A percentile compares a stretch with the other conserved stretches of the same genome.
Evolutionary conservation across 2,329 filamentous ascomycete genomes (phyloP).

Genomic region (Drechslerella dactyloides): DNA sequence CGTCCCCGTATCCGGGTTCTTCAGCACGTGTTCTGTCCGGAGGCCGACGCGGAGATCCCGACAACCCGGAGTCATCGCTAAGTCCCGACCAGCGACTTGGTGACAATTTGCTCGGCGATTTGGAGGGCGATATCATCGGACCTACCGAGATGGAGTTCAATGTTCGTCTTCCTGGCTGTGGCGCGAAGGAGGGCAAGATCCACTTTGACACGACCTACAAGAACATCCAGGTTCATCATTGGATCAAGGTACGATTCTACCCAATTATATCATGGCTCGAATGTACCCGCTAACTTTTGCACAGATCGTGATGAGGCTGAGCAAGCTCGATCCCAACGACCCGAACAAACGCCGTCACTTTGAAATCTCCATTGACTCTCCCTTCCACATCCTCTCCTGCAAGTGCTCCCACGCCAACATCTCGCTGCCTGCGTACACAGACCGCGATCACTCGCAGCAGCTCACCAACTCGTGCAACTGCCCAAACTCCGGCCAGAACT

Average conservation of each 20-base stretch:
- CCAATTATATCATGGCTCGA: not conserved
- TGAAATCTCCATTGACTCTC: conserved; percentile 94
- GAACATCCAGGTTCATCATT: conserved; percentile 91
- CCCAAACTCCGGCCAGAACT: conserved; percentile 62
- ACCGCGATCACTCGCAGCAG: conserved; percentile 61
- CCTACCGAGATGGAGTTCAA: conserved; percentile 95
- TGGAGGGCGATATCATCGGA: conserved; percentile 80
- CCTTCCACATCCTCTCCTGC: conserved; percentile 90
- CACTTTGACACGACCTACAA: conserved; percentile 93
- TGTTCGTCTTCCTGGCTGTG: conserved; percentile 87
- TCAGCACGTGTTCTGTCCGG: conserved; percentile 78
- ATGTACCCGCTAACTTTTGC: conserved; percentile 44
- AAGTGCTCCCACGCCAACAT: conserved; percentile 91
- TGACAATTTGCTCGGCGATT: conserved; percentile 79
- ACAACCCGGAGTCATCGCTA: conserved; percentile 46
- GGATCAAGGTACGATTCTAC: conserved; percentile 79
- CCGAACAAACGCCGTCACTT: conserved; percentile 83
- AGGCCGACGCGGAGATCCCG: conserved; percentile 68
- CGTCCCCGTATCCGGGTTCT: conserved; percentile 75
- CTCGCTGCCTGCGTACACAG: conserved; percentile 78
- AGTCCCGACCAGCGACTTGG: conserved; percentile 39
- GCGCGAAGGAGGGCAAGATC: conserved; percentile 79
- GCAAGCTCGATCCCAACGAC: conserved; percentile 78
- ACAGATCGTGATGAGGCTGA: conserved; percentile 90
- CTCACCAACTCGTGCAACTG: conserved; percentile 58